These are phyloP conservation scores for Ulota crispa DNA, from an alignment of 225 moss, liverwort and hornwort species.

Conservation along the genomic window DNA sequence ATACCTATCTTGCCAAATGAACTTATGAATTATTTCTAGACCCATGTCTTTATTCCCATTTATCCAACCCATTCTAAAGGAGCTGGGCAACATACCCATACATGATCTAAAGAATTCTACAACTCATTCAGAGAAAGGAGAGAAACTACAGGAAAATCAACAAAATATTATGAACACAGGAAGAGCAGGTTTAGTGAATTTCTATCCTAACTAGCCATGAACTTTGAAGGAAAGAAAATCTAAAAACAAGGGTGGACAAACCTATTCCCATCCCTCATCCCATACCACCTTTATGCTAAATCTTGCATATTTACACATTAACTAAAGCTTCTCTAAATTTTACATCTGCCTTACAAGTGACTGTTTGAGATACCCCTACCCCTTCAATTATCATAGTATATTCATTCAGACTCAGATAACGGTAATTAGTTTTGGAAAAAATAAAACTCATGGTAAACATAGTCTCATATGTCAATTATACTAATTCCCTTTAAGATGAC, in stretches of 20 bases:
- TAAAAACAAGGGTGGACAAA: background rate
- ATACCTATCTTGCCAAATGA: background rate
- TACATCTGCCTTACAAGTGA: background rate
- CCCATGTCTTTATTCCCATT: background rate
- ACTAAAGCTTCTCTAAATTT: no score
- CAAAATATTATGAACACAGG: background rate
- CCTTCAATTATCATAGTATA: background rate
- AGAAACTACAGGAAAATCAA: background rate
- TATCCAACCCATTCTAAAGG: background rate
- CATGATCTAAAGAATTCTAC: background rate
- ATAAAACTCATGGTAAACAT: background rate
- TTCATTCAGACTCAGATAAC: background rate
- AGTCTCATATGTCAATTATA: background rate
- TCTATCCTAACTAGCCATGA: background rate
- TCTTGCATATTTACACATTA: background rate
- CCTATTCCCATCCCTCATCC: background rate
- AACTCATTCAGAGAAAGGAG: background rate
- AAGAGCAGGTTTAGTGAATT: background rate
- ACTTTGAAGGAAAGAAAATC: background rate
- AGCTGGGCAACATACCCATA: background rate
- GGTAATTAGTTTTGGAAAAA: background rate
- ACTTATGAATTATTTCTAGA: background rate
- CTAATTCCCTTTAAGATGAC: background rate
- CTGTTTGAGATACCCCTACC: background rate
- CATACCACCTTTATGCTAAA: background rate